Evolutionary conservation across 495 filamentous ascomycete species (phyloP).

Genomic region (Penicillium maclennaniae): DNA sequence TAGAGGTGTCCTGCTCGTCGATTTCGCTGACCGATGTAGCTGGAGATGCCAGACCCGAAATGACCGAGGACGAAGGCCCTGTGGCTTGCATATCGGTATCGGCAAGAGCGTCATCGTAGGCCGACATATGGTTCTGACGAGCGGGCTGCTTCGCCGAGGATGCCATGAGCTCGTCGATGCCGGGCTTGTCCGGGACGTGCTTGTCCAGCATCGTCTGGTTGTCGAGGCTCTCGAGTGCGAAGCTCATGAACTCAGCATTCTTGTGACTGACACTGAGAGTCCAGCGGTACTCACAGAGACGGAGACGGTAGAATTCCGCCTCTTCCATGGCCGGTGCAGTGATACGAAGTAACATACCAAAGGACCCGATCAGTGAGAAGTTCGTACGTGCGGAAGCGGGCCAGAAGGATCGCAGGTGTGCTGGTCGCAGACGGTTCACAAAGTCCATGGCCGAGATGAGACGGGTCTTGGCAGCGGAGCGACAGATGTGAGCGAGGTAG

Average conservation of each 20-base stretch:
- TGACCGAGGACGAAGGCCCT: conserved; percentile 26
- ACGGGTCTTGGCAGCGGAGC: conserved; percentile 66
- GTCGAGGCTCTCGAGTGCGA: conserved; percentile 48
- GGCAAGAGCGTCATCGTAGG: conserved; percentile 25
- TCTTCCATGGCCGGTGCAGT: conserved; percentile 84
- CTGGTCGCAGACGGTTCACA: conserved; percentile 52
- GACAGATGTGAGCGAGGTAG: conserved; percentile 85
- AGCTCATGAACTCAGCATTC: conserved; percentile 65
- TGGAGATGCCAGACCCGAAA: conserved; percentile 26
- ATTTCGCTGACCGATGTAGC: conserved; percentile 29
- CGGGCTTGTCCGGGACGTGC: conserved; percentile 46
- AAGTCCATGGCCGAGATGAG: conserved; percentile 58
- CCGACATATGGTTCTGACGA: conserved; percentile 5
- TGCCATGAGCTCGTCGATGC: conserved; percentile 48
- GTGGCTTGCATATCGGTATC: conserved; percentile 14
- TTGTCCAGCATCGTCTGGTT: conserved; percentile 43
- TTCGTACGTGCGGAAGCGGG: conserved; percentile 50
- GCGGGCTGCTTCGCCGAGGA: conserved; percentile 29
- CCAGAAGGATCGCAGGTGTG: conserved; percentile 55
- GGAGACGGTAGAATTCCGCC: conserved; percentile 87
- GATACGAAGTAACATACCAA: conserved; percentile 71
- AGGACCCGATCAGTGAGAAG: conserved; percentile 54
- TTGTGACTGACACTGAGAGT: conserved; percentile 82
- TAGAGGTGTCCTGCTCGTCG: conserved; percentile 17
- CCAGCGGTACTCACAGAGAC: conserved; percentile 90